Conservation (phyloP, 768 basidiomycete genomes). For the Cantharellus cinnabarinus region DNA sequence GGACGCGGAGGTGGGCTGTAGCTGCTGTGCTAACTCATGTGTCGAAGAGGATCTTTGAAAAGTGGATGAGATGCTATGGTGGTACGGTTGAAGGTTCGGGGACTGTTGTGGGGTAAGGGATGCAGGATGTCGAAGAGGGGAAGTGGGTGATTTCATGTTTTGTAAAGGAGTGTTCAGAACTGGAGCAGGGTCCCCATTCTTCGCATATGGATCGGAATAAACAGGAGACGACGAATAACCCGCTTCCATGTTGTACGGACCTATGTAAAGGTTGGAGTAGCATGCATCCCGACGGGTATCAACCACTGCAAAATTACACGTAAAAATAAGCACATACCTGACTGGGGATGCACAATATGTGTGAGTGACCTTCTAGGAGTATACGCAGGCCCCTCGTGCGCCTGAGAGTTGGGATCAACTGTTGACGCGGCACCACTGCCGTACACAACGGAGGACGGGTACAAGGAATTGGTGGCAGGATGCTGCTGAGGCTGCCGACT, state of each 20-base stretch:
- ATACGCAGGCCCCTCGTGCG: not conserved
- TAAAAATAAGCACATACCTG: not conserved
- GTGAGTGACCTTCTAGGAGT: not conserved
- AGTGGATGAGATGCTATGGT: constrained; percentile 5
- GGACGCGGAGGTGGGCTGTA: not conserved
- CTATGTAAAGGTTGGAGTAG: no score
- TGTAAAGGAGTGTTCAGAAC: not conserved
- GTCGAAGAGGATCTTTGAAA: constrained; percentile 24
- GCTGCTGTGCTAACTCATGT: constrained; percentile 28
- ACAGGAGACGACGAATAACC: not conserved
- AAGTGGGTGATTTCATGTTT: not conserved
- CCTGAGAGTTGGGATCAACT: not conserved
- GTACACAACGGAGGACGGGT: constrained; percentile 8
- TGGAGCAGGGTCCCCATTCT: not conserved
- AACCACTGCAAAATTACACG: no score
- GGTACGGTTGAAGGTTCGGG: not conserved
- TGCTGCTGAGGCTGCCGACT: constrained; percentile 10
- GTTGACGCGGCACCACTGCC: not conserved
- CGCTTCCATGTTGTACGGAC: no score
- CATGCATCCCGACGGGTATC: no score
- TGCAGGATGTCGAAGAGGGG: not conserved
- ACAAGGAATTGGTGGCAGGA: constrained; percentile 7
- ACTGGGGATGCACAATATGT: not conserved
- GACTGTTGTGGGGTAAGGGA: constrained; percentile 1
- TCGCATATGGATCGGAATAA: not conserved